Percentiles rank a stretch among this genome's conserved stretches.
Conservation (phyloP, 352 stramenopile species). For the Globisporangium splendens region DNA sequence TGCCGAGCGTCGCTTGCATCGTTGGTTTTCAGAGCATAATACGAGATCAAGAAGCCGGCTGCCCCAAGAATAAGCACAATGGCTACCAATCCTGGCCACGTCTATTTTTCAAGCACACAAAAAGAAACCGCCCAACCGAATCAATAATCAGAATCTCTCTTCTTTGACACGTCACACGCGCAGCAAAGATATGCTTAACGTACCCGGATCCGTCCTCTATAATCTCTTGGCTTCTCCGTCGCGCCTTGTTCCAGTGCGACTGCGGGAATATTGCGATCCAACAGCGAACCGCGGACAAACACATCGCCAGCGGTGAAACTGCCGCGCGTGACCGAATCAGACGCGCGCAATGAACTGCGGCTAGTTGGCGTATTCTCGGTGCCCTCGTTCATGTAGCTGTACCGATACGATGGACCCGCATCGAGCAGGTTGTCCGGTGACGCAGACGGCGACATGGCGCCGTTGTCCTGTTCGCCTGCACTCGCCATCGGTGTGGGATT, state of each 20-base stretch:
- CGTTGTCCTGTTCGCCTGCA: neutral
- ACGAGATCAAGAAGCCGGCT: constrained; percentile 17
- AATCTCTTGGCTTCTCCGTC: constrained; percentile 13
- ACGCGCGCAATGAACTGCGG: constrained; percentile 2
- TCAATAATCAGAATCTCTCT: neutral
- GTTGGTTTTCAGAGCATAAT: constrained; percentile 18
- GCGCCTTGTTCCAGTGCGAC: constrained; percentile 3
- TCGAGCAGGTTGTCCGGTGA: neutral
- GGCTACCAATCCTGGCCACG: constrained; percentile 28
- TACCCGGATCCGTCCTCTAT: constrained; percentile 24
- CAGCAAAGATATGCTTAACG: neutral
- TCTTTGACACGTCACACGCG: neutral
- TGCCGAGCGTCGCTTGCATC: constrained; percentile 12
- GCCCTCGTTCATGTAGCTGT: constrained; percentile 14
- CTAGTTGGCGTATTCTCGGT: constrained; percentile 4
- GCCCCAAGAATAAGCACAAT: constrained; percentile 15
- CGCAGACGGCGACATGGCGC: neutral
- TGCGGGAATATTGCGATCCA: constrained; percentile 19
- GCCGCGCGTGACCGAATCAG: neutral
- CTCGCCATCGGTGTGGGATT: neutral
- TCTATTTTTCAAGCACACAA: constrained; percentile 4
- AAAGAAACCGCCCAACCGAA: neutral
- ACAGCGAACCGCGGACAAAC: constrained; percentile 19
- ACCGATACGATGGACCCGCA: constrained; percentile 12
- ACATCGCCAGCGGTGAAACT: constrained; percentile 5